phyloP scores from a whole-genome alignment of 306 rosid genomes.

The Lathyrus aphaca region DNA sequence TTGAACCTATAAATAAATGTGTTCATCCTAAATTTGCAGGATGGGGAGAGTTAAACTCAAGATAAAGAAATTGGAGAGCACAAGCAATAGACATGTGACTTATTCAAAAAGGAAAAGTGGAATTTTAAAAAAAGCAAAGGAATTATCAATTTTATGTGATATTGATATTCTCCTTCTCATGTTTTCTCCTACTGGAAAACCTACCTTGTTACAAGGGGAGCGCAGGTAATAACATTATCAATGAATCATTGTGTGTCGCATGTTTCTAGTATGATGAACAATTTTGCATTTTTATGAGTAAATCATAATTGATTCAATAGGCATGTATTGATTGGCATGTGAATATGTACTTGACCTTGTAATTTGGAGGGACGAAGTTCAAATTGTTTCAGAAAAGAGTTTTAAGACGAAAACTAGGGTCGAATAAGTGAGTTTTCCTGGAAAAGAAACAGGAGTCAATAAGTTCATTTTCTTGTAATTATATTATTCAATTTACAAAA shows the following conservation, averaged over 20 bases:
- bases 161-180: constrained; percentile 68
- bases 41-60: constrained; percentile 88
- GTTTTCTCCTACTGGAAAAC: constrained; percentile 80
- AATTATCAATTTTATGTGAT: constrained; percentile 74
- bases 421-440: background rate
- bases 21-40: constrained; percentile 42
- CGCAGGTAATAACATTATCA: constrained; percentile 55
- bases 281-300: background rate
- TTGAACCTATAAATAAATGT: background rate
- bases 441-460: background rate
- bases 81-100: constrained; percentile 70
- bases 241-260: background rate
- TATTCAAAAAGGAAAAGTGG: constrained; percentile 74
- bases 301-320: background rate
- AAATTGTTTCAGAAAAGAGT: background rate
- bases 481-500: background rate
- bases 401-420: background rate
- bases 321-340: too few relatives aligned
- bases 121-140: constrained; percentile 77
- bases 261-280: background rate
- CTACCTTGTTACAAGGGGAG: constrained; percentile 69
- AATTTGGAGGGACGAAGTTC: too few relatives aligned
- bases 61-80: constrained; percentile 80
- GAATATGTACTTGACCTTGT: too few relatives aligned
- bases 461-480: background rate